A percentile compares a stretch with the other conserved stretches of the same genome.
Evolutionary conservation across 371 early-diverging fungal species (phyloP).

Genomic region (Choanephora cucurbitarum): DNA sequence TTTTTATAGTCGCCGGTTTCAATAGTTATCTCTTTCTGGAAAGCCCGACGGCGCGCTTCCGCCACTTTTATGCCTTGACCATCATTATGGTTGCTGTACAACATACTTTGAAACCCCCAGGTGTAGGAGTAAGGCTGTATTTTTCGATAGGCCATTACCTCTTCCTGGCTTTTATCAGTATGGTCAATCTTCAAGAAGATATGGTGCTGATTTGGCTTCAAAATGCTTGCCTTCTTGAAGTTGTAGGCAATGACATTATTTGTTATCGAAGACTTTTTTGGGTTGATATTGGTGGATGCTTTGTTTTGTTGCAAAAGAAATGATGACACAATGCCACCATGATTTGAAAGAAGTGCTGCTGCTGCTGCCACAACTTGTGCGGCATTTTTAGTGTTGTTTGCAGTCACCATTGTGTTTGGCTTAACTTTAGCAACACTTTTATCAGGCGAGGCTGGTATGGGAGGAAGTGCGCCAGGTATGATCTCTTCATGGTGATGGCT

Average conservation of each 20-base stretch:
- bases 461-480: background rate
- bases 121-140: conserved; percentile 40
- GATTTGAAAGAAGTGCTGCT: conserved; percentile 13
- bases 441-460: conserved; percentile 5
- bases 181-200: conserved; percentile 25
- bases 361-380: conserved; percentile 12
- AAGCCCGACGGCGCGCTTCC: conserved; percentile 36
- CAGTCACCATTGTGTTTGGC: conserved; percentile 1
- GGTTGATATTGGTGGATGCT: background rate
- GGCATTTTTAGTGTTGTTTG: background rate
- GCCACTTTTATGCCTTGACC: conserved; percentile 31
- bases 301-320: background rate
- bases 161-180: conserved; percentile 21
- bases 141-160: conserved; percentile 35
- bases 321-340: conserved; percentile 11
- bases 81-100: conserved; percentile 23
- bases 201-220: conserved; percentile 36
- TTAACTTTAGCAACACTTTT: conserved; percentile 10
- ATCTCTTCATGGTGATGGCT: conserved; percentile 11
- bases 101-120: conserved; percentile 46
- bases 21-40: conserved; percentile 39
- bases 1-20: conserved; percentile 29
- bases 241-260: conserved; percentile 28
- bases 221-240: conserved; percentile 30
- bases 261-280: conserved; percentile 13